A percentile compares a stretch with the other conserved stretches of the same genome.
Evolutionary conservation across 169 alveolate species (phyloP).

Genomic region (Neospora caninum): DNA sequence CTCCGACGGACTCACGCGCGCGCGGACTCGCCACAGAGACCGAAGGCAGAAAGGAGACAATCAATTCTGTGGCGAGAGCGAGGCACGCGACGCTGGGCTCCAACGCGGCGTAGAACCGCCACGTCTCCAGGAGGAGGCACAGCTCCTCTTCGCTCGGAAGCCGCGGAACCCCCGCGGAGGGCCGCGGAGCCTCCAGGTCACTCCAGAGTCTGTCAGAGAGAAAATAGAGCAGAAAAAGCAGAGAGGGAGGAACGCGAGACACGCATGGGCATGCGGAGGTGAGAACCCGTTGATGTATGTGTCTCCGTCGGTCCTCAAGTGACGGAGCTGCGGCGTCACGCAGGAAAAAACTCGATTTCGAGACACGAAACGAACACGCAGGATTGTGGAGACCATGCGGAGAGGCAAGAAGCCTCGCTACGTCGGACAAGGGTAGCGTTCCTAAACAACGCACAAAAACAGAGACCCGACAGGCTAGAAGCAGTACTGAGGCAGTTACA

Average conservation of each 20-base stretch:
- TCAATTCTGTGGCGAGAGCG: background rate
- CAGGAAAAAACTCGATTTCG: too few species aligned
- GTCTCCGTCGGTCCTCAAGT: too few species aligned
- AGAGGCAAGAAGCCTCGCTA: too few species aligned
- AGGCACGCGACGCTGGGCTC: constrained; percentile 24
- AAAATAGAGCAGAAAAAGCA: background rate
- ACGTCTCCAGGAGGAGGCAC: background rate
- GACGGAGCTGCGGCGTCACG: too few species aligned
- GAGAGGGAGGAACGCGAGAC: background rate
- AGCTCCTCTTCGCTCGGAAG: background rate
- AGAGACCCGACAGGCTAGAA: too few species aligned
- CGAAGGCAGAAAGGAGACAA: background rate
- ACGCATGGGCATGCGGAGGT: too few species aligned
- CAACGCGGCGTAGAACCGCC: background rate
- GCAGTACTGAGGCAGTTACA: too few species aligned
- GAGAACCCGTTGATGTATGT: too few species aligned
- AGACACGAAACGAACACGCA: too few species aligned
- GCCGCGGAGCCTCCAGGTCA: background rate
- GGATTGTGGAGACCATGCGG: too few species aligned
- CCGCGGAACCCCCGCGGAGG: background rate
- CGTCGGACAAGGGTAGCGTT: too few species aligned
- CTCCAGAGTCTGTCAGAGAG: background rate
- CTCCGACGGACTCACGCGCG: background rate
- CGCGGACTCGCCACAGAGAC: background rate
- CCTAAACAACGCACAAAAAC: too few species aligned